Base-by-base conservation (phyloP, 305 asterid genomes). In the Fraxinus dipetala region DNA sequence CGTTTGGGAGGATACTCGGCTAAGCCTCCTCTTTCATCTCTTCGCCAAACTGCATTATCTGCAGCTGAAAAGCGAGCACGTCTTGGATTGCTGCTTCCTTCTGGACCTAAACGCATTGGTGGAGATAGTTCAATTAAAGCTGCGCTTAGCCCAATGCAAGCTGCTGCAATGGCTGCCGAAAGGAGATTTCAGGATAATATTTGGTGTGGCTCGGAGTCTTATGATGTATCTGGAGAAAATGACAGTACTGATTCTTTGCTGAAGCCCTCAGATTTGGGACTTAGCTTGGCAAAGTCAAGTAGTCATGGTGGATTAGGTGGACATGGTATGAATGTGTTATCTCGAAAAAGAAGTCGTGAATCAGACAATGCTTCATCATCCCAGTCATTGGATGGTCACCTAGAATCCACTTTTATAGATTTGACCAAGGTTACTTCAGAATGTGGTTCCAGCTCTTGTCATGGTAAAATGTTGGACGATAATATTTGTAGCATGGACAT, bases 151-250 rank as follows among this genome's bases (percentile, higher is more conserved):
- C 98, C 98, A 48, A 82, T 75, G 38, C 97, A 93, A 90, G 98
- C 99, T 79, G 99, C 99, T 84, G 98, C 97, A 82, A 94, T 94
- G 98, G 99, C 99, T 83, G 98, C 98, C 9, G 98, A 93, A 88
- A 92, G 98, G 90, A 94, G 99, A 89, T 86, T 88, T 8, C 90
- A 43, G 87, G 99, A 95, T 81, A 89, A 94, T 84, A 85, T 94
- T 72, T 95, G 99, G 99, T 94, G 98, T 89, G 99, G 91, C 79
- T 91, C 97, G 0, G 98, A 93, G 79, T 87, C 84, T 54, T 89
- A 38, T 73, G 94, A 92, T 82, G 78, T 78, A 76, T 74, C 91
- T 78, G 98, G 83, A 76, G 90, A 91, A 72, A 92, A 90, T 78
- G 99, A 93, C 82, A 79, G 82, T 72, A 79, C 86, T 80, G 82